phyloP scores from a whole-genome alignment of 352 stramenopile genomes.

The Pythium myriotylum region DNA sequence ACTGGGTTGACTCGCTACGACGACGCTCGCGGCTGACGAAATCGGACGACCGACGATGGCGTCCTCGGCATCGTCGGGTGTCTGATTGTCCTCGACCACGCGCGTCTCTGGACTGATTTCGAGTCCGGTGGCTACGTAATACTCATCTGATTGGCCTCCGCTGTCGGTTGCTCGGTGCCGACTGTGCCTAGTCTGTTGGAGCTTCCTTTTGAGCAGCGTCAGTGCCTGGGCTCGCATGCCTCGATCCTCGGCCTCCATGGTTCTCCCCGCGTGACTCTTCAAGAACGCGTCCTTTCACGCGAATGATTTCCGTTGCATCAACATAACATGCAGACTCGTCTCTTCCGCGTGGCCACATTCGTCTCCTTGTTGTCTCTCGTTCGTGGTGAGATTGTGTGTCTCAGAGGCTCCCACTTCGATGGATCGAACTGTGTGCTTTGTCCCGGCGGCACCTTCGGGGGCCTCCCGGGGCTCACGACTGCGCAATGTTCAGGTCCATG shows the following conservation, averaged over 20 bases:
- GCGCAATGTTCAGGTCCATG: conserved; percentile 54
- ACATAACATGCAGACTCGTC: background rate
- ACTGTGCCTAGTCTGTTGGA: background rate
- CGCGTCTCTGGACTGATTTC: too few relatives aligned
- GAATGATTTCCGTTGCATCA: conserved; percentile 9
- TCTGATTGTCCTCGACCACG: background rate
- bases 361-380: conserved; percentile 1
- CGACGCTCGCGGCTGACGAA: too few relatives aligned
- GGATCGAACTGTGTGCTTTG: conserved; percentile 45
- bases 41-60: background rate
- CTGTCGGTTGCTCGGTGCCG: background rate
- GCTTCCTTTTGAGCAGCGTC: conserved; percentile 29
- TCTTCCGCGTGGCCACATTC: background rate
- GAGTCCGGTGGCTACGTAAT: too few relatives aligned
- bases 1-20: background rate
- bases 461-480: conserved; percentile 37
- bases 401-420: conserved; percentile 47
- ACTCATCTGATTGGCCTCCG: background rate
- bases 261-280: conserved; percentile 18
- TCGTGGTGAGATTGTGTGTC: conserved; percentile 36
- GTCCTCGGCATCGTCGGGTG: background rate
- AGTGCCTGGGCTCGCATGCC: conserved; percentile 23
- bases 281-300: conserved; percentile 14
- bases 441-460: conserved; percentile 54
- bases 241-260: conserved; percentile 3